Base-by-base conservation (phyloP, 2,329 filamentous ascomycete genomes). In the Stagonosporopsis tanaceti region DNA sequence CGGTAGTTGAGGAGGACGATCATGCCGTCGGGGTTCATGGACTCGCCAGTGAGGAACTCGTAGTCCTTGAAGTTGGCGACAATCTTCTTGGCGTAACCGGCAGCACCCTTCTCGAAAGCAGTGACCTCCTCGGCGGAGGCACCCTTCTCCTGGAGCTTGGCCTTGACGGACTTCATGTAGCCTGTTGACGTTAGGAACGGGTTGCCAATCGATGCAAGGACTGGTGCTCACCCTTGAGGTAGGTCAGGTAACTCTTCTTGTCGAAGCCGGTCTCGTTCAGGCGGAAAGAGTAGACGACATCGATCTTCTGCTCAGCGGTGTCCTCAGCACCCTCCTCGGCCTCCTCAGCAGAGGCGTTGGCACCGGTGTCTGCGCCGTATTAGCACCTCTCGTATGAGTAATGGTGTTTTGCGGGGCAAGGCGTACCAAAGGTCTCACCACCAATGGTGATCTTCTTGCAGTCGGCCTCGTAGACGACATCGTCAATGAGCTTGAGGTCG, bases 311-410 rank as follows among this genome's bases (percentile, higher is more conserved):
- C 81, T 89, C 79, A 57, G 80, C 78, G 45, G 69, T 53, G 71
- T 96, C 92, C 47, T 96, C 93, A 70, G 88, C 70, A 65, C 78
- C 89, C 71, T 93, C 92, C 0, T 89, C 91, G 53, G 83, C 91
- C 77, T 90, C 94, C 84, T 98, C 95, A 62, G 95, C 93, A 71
- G 94, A 98, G 71, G 95, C 91, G 82, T 99, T 99, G 84, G 93
- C 95, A 79, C 95, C 95, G 73, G 85, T 95, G 79, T 95, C 90
- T 92, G 59, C 34, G 35, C 28, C 4, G 3, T 25, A 52, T 62
- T 60, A 60, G 61, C 28, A 44, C 47, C 35, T 17, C 17, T 32
- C 34, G 20, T 6, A 15, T 38, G 50, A 17, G 24, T 25, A 45
- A 47, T 15, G 40, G 46, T 38, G 20, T 20, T 14, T 50, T 40